A percentile compares a stretch with the other conserved stretches of the same genome.
Conservation (phyloP, 1,284 basidiomycete genomes). For the Tilletiaria anomala region DNA sequence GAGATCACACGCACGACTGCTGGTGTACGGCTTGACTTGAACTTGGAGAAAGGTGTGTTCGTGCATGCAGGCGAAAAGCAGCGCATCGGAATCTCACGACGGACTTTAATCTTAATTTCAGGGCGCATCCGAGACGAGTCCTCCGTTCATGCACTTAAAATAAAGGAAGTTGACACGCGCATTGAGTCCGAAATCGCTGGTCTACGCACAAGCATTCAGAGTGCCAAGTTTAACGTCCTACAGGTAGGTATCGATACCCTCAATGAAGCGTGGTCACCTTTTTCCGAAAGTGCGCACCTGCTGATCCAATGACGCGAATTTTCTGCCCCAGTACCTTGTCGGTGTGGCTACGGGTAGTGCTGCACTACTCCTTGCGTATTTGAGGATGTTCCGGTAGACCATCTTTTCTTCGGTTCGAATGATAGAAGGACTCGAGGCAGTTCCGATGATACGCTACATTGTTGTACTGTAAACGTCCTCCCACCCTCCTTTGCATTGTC, state of each 20-base stretch:
- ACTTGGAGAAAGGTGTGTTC: conserved; percentile 68
- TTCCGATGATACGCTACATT: too few species aligned
- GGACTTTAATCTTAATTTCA: too few species aligned
- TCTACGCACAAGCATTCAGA: conserved; percentile 75
- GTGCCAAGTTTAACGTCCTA: conserved; percentile 56
- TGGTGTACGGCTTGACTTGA: conserved; percentile 84
- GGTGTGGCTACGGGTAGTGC: conserved; percentile 63
- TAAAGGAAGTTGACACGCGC: conserved; percentile 92
- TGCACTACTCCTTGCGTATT: conserved; percentile 69
- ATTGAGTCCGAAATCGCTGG: conserved; percentile 94
- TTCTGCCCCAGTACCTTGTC: conserved; percentile 19
- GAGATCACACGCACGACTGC: conserved; percentile 71
- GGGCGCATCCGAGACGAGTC: conserved; percentile 83
- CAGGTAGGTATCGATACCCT: too few species aligned
- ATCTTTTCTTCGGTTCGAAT: too few species aligned
- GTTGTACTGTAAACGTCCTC: too few species aligned
- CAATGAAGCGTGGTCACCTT: too few species aligned
- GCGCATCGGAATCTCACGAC: too few species aligned
- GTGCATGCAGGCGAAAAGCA: too few species aligned
- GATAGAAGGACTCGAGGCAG: too few species aligned
- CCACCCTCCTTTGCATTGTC: too few species aligned
- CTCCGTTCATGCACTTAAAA: conserved; percentile 82
- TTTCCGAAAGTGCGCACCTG: too few species aligned
- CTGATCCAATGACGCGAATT: too few species aligned
- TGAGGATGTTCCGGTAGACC: conserved; percentile 58